These are phyloP conservation scores for Choiromyces venosus DNA, from an alignment of 495 filamentous ascomycete species.

Conservation along the genomic window DNA sequence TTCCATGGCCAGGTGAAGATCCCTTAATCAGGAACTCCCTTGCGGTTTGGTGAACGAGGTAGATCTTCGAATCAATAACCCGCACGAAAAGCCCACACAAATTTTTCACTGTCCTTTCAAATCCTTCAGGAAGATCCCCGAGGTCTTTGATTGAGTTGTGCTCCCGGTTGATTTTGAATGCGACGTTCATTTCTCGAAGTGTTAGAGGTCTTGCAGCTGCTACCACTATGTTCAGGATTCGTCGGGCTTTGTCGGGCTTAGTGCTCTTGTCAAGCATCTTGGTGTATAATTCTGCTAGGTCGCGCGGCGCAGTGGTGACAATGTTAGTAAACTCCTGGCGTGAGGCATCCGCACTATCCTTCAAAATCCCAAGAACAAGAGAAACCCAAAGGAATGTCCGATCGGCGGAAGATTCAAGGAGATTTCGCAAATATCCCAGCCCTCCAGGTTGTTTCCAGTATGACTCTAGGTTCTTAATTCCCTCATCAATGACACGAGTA, in stretches of 20 bases:
- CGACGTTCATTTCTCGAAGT: constrained; percentile 45
- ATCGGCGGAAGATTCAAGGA: constrained; percentile 39
- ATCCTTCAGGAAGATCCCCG: background rate
- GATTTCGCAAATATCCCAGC: constrained; percentile 17
- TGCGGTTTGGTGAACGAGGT: constrained; percentile 29
- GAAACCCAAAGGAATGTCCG: constrained; percentile 46
- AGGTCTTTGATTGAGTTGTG: constrained; percentile 38
- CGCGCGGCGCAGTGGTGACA: constrained; percentile 25
- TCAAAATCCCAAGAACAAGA: constrained; percentile 26
- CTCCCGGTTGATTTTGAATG: constrained; percentile 40
- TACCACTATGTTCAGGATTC: constrained; percentile 45
- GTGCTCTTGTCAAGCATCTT: constrained; percentile 39
- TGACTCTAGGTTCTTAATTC: constrained; percentile 39
- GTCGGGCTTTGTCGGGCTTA: constrained; percentile 25
- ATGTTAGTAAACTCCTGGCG: constrained; percentile 35
- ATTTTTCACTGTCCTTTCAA: constrained; percentile 38
- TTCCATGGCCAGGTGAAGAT: background rate
- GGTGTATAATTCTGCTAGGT: constrained; percentile 40
- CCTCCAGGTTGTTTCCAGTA: constrained; percentile 14
- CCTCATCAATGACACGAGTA: constrained; percentile 42
- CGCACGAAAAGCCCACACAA: constrained; percentile 47
- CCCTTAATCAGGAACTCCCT: constrained; percentile 14
- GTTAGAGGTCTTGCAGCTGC: constrained; percentile 44
- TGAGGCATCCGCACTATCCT: background rate
- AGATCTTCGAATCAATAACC: constrained; percentile 44